Base-by-base conservation (phyloP, 2,329 filamentous ascomycete genomes). In the Sarocladiaceae sp. region DNA sequence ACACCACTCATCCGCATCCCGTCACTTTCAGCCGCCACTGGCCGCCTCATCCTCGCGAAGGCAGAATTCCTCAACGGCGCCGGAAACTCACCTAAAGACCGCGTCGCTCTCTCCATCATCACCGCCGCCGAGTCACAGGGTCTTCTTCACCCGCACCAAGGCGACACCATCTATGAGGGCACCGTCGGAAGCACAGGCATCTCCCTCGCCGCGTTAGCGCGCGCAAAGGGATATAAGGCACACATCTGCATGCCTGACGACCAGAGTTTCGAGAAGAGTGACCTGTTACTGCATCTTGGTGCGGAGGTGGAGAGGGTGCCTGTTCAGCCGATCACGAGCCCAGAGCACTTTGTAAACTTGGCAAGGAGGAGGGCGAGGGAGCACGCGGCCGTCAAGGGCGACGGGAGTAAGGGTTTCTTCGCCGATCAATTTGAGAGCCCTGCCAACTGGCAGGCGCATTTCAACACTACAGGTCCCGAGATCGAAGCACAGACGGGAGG, bases 161-260 rank as follows among this genome's bases (percentile, higher is more conserved):
- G 91, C 49, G 93, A 98, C 62, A 94, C 87, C 33, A 89, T 98
- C 57, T 98, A 97, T 65, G 93, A 98, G 69, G 93, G 93, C 52
- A 98, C 93, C 1, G 90, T 95, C 13, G 93, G 93, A 48, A 95
- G 88, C 59, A 98, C 93, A 0, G 93, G 93, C 18, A 97, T 98
- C 55, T 96, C 90, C 13, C 74, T 98, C 9, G 93, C 93, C 3
- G 87, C 87, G 1, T 79, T 98, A 42, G 90, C 88, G 41, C 78
- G 90, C 53, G 90, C 93, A 18, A 78, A 82, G 62, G 93, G 93
- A 26, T 97, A 97, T 68, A 78, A 83, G 52, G 89, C 89, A 24
- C 87, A 97, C 65, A 97, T 98, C 53, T 96, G 88, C 71, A 97
- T 98, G 89, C 91, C 93, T 39, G 82, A 88, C 59, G 93, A 98